Evolutionary conservation across 371 early-diverging fungal genomes (phyloP), one percentile per base, ranked within the genome.

Genomic region (Syncephalastrum sp.): DNA sequence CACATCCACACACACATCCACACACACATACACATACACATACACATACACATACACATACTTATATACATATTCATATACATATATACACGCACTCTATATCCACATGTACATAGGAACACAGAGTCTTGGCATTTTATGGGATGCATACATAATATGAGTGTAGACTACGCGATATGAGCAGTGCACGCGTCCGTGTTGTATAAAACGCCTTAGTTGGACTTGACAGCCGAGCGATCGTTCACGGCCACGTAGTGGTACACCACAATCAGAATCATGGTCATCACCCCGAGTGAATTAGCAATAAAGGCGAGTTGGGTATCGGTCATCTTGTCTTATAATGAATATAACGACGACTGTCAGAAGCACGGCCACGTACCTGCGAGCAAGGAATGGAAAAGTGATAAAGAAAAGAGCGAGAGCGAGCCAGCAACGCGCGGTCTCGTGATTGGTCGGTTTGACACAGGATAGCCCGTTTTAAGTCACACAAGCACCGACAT

Each of bases 171-270:
- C 38, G 38, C 10, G 17, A 44, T 16, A 57, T 41, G 50, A 14
- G 23, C 50, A 24, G 45, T 16, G 47, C 47, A 5, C 46, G 42
- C 42, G 38, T 50, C 25, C 46, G 25, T 57, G 38, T 24, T 25
- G 42, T 57, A 43, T 50, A 16, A 47, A 41, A 10, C 42, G 24
- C 14, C 42, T 15, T 6, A 24, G n/a, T 52, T 57, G 48, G 56
- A 52, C 54, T 56, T 61, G 33, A 8, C 54, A 24, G 55, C 44
- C 38, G 38, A 33, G 38, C 38, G 38, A 41, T 57, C 64, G 54
- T 84, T 84, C 56, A 84, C 78, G 8, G 79, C 58, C 43, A 84
- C 64, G 53, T 72, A 84, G 43, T 84, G 84, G 58, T 84, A 84
- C 24, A 70, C 71, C 46, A 84, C 79, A 49, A 84, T 84, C 25